Evolutionary conservation across 805 yeast species (phyloP), one percentile per base, ranked within the genome.

Genomic region (Hemisphaericaspora nanyangensis): DNA sequence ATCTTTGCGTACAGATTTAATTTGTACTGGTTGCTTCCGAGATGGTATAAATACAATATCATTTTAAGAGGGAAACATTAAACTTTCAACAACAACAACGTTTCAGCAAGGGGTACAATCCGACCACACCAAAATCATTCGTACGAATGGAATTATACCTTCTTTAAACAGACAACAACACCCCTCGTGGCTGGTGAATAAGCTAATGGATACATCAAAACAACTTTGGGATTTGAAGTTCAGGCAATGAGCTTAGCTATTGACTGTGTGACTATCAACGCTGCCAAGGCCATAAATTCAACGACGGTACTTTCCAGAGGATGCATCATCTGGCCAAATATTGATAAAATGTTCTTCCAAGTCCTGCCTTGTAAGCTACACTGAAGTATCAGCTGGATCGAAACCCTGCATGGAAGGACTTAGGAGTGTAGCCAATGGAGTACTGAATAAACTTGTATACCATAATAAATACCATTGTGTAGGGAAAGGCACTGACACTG

Each of bases 361-460:
- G 3, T 7, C 13, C 7, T 31, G 39, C 6, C 22, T 28, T 6
- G 32, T 39, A n/a, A 37, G 16, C 12, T 56, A 52, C 41, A 17
- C 25, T 2, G 47, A 48, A 29, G 33, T 56, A n/a, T 59, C 61
- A n/a, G 55, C 58, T 7, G 60, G 59, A 1, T 52, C 36, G 38
- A 37, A 54, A 7, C 57, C 55, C 7, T 52, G 44, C 40, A 40
- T 53, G 16, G 46, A 44, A 15, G 34, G 38, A 12, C 31, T 40
- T n/a, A 17, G 17, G 10, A 8, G 12, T 17, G 39, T 29, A 17
- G 29, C 2, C 10, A 22, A 18, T 30, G 27, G 26, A 12, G 17
- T 30, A 5, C 17, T 25, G 10, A 28, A n/a, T 19, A 20, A 25
- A 25, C 28, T 30, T 15, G 15, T 7, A 7, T 15, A 19, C 39